Evolutionary conservation across 306 rosid species (phyloP), one percentile per base, ranked within the genome.

Genomic region (Potentilla sterilis): DNA sequence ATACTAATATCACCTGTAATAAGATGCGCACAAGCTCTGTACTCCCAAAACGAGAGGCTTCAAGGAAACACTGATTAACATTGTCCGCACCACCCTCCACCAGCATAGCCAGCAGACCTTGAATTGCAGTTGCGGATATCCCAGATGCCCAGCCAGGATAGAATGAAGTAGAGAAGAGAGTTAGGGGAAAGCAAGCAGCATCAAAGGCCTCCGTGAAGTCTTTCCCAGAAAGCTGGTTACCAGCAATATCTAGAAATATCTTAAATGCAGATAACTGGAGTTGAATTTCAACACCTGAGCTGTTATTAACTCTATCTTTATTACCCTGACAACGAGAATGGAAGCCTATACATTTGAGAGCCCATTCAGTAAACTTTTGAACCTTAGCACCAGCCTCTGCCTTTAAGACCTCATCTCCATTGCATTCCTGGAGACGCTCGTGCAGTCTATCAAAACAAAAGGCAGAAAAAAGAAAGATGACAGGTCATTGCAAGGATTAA

Each of bases 131-230:
- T 24, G 92, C 93, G 24, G 97, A 92, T 51, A 86, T 81, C 73
- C 95, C 92, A 79, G 84, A 85, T 67, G 95, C 94, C 95, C 97
- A 91, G 52, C 97, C 90, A 69, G 93, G 91, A 82, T 90, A 90
- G 80, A 92, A 92, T 16, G 90, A 89, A 79, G 86, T 92, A 40
- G 97, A 88, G 84, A 92, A 92, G 77, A 92, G 97, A 54, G 96
- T 92, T 77, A 92, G 87, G 48, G 97, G 97, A 73, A 92, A 92
- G 85, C 97, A 92, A 48, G 97, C 97, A 12, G 92, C 97, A 81
- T 92, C 97, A 81, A 92, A 92, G 77, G 97, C 97, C 90, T 92
- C 97, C 0, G 96, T 92, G 83, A 92, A 92, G 84, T 92, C 97
- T 83, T 89, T 92, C 73, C 97, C 97, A 0, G 93, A 84, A 69